Conservation (phyloP, 768 basidiomycete genomes). For the Rhizopogon salebrosus region DNA sequence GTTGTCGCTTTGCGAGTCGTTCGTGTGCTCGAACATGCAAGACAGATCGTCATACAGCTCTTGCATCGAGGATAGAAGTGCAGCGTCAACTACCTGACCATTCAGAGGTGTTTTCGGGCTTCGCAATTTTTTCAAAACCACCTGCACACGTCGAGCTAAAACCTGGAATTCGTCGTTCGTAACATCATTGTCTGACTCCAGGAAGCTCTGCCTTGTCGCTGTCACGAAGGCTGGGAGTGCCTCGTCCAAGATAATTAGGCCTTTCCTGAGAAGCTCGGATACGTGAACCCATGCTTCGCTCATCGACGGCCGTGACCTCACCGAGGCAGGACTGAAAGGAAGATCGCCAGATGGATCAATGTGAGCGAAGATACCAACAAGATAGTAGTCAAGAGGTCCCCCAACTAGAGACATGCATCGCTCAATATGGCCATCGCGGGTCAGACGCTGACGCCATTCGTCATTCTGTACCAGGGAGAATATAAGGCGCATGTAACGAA, state of each 20-base stretch:
- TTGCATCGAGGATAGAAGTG: neutral
- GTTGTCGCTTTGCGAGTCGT: too few relatives aligned
- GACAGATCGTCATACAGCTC: neutral
- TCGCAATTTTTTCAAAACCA: neutral
- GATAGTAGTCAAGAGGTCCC: too few relatives aligned
- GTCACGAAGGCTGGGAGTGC: neutral
- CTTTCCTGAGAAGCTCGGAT: too few relatives aligned
- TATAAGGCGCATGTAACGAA: too few relatives aligned
- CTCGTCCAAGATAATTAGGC: too few relatives aligned
- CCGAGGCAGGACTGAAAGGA: neutral
- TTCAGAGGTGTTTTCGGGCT: neutral
- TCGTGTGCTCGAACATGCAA: neutral
- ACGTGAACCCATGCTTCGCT: neutral
- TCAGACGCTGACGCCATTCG: too few relatives aligned
- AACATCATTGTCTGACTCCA: neutral
- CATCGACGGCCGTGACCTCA: neutral
- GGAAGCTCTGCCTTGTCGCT: neutral
- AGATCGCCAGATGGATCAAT: neutral
- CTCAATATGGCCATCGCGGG: too few relatives aligned
- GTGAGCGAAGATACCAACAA: too few relatives aligned
- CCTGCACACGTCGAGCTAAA: neutral
- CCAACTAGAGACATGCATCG: too few relatives aligned
- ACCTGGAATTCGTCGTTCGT: neutral
- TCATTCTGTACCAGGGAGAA: too few relatives aligned
- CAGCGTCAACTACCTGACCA: neutral